Base-by-base conservation (phyloP, 805 yeast genomes). In the Tetrapisispora phaffii region DNA sequence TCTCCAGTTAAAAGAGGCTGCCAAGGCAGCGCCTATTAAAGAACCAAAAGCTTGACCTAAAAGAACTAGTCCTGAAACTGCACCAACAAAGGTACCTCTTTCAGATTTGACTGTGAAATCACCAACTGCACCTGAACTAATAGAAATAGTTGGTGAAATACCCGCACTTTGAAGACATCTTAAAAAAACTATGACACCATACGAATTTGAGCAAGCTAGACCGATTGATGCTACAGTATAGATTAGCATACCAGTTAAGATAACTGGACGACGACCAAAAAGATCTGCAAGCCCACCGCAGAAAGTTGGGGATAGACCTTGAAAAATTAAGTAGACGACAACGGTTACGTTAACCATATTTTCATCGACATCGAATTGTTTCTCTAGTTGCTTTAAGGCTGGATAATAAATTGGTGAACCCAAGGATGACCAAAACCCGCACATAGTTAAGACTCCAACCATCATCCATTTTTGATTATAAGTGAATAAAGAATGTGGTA, bases 331-430 rank as follows among this genome's bases (percentile, higher is more conserved):
- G 52, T 85, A 87, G 0, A 85, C 79, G 2, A 86, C 88, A 29
- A 87, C 82, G 0, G 93, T 77, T 17, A 82, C 57, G 56, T 85
- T 82, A 45, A 80, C 75, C 46, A 71, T 59, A 37, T 77, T 79
- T 37, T 76, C 77, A 13, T 77, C 59, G 4, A 80, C 72, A 41
- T 70, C 43, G 54, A 87, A 83, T 32, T 76, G 63, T 2, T 61
- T 52, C 37, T 78, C 76, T 20, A 87, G 62, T 22, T 73, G 70
- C 2, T 80, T 76, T 22, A 87, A 65, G 0, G 89, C 87, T 0
- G 95, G 95, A 63, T 85, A 81, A 59, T 83, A 87, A 17, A 86
- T 83, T 2, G 94, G 87, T 49, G 85, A 75, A 1, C 88, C 78
- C 4, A 83, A 64, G 0, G 93, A 72, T 3, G 94, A 84, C 74